phyloP scores from a whole-genome alignment of 345 rosid genomes.

The Boechera stricta region DNA sequence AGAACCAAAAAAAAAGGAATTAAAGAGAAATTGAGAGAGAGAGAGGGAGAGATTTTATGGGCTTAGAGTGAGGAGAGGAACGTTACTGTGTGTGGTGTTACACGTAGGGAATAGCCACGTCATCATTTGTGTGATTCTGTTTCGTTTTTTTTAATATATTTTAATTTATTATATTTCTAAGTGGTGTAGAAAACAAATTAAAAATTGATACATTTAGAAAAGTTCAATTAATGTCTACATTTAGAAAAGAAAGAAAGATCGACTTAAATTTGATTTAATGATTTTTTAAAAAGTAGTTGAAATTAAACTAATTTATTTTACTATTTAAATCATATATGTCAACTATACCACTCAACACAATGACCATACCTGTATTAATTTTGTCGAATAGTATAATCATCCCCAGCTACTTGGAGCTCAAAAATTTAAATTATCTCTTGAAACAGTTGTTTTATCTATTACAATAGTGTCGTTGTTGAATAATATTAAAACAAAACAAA shows the following conservation, averaged over 20 bases:
- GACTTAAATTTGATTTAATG: no score
- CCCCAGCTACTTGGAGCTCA: conserved; percentile 25
- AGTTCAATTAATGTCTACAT: conserved; percentile 1
- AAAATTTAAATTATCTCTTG: not conserved
- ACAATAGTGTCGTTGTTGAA: not conserved
- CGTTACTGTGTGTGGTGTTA: conserved; percentile 34
- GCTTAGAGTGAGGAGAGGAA: conserved; percentile 25
- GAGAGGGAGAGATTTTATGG: conserved; percentile 3
- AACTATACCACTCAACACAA: not conserved
- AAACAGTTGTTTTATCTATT: conserved; percentile 2
- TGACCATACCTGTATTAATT: not conserved
- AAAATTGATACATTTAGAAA: not conserved
- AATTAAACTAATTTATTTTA: not conserved
- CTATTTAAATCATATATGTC: conserved; percentile 1
- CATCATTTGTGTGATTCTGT: conserved; percentile 28
- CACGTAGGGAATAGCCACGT: conserved; percentile 45
- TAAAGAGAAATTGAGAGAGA: no score
- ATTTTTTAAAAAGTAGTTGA: not conserved
- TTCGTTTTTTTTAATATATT: not conserved
- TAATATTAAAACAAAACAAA: not conserved
- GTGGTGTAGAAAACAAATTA: not conserved
- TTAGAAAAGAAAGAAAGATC: not conserved
- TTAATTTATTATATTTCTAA: no score
- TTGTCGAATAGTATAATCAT: conserved; percentile 19
- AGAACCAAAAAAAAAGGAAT: not conserved